These are phyloP conservation scores for Eucalyptus leucophloia DNA, from an alignment of 345 rosid species.

Conservation along the genomic window DNA sequence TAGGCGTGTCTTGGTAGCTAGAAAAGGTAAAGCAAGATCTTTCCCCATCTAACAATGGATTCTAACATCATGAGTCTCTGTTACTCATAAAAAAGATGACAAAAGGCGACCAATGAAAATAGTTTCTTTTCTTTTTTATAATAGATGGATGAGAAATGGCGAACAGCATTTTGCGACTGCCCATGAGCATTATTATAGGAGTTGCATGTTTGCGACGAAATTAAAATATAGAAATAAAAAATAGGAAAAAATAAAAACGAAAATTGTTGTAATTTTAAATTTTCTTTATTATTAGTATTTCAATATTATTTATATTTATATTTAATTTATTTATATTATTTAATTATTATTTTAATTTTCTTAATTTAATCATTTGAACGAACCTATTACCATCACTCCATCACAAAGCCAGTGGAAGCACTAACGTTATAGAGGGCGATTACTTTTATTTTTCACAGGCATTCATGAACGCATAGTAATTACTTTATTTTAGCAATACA, in stretches of 20 bases:
- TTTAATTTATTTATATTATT: too few relatives aligned
- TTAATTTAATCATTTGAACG: neutral
- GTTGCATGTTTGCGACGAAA: neutral
- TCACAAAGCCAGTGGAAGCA: neutral
- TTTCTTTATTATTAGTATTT: too few relatives aligned
- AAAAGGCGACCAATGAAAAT: neutral
- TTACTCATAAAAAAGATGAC: neutral
- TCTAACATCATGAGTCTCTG: neutral
- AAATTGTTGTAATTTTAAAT: too few relatives aligned
- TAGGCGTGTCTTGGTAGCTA: neutral
- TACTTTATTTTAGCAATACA: neutral
- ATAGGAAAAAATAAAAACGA: too few relatives aligned
- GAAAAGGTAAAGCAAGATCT: neutral
- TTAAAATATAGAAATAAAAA: too few relatives aligned
- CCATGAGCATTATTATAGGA: neutral
- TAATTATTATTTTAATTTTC: neutral
- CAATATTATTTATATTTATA: too few relatives aligned
- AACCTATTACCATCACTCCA: neutral
- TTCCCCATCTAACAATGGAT: neutral
- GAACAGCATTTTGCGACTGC: neutral
- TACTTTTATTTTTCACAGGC: neutral
- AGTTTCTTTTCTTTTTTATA: neutral
- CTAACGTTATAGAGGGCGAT: neutral
- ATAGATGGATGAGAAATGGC: neutral
- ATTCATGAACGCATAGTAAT: neutral